Base-by-base conservation (phyloP, 1,139 yeast genomes). In the Lodderomyces elongisporus region DNA sequence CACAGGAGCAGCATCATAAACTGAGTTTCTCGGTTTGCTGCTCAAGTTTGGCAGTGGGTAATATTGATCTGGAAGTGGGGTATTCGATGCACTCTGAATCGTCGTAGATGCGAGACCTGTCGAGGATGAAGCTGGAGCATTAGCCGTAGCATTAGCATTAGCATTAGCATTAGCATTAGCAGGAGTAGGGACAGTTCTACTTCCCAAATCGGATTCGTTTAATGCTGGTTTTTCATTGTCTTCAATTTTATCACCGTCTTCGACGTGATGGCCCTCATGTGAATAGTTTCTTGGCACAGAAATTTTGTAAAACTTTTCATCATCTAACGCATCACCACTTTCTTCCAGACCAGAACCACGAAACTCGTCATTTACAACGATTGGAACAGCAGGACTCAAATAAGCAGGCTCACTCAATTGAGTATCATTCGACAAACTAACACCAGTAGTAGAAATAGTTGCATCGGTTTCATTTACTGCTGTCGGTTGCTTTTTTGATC, bases 261-360 rank as follows among this genome's bases (percentile, higher is more conserved):
- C 30, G 6, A 10, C 24, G 5, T 30, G 17, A 13, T 15, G 14
- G n/a, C 17, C 34, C 20, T 26, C 14, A 15, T 31, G 9, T 5
- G 34, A 31, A 14, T 31, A 15, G 9, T 18, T 31, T 29, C 38
- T 28, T 22, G 38, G 33, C 4, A 32, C 38, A 14, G 38, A 32
- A 12, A 32, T 26, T 20, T 31, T 32, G 17, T 29, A 32, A 14
- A 24, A 15, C 23, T 32, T 22, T 4, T 18, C 29, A 26, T 30
- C 18, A 25, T 27, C 36, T 13, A 18, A n/a, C 8, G 6, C 26
- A 25, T 17, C 20, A 12, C 22, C 8, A 18, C 9, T 14, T 9
- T 27, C 13, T 4, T 18, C 22, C 10, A 7, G 7, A 7, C 7
- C 22, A 18, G 10, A 18, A 18, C 22, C 22, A 18, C 9, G 22